These are phyloP conservation scores for Globisporangium recalcitrans DNA, from an alignment of 352 stramenopile genomes.

Conservation along the genomic window DNA sequence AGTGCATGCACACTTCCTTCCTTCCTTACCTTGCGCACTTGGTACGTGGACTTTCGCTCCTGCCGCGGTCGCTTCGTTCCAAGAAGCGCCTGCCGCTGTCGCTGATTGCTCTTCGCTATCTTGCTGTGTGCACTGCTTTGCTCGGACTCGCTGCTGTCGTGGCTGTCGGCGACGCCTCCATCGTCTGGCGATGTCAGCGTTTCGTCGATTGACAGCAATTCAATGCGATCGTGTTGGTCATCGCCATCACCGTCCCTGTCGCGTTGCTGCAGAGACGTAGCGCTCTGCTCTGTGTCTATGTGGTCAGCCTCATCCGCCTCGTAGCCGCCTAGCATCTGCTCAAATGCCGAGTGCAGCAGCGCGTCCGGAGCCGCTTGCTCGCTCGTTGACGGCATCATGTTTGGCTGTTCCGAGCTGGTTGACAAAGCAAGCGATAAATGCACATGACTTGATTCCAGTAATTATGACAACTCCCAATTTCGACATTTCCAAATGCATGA, in stretches of 20 bases:
- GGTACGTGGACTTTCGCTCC: neutral
- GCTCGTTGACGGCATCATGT: neutral
- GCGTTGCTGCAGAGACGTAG: neutral
- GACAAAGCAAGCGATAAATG: too few species aligned
- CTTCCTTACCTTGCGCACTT: neutral
- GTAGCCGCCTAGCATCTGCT: neutral
- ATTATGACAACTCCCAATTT: too few species aligned
- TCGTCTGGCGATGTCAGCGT: neutral
- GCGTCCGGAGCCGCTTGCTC: neutral
- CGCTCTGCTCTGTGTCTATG: too few species aligned
- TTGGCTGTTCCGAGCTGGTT: neutral
- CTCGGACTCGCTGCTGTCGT: neutral
- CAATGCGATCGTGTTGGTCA: neutral
- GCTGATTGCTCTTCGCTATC: neutral
- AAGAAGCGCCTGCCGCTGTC: neutral
- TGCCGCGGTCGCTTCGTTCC: neutral
- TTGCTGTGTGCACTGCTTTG: neutral
- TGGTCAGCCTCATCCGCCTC: too few species aligned
- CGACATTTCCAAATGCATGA: too few species aligned
- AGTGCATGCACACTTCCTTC: too few species aligned
- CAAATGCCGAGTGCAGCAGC: neutral
- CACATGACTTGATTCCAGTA: too few species aligned
- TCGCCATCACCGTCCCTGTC: too few species aligned
- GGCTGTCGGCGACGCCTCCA: neutral
- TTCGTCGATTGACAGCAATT: neutral